These are phyloP conservation scores for Daphne laureola DNA, from an alignment of 441 rosid species.

Conservation along the genomic window DNA sequence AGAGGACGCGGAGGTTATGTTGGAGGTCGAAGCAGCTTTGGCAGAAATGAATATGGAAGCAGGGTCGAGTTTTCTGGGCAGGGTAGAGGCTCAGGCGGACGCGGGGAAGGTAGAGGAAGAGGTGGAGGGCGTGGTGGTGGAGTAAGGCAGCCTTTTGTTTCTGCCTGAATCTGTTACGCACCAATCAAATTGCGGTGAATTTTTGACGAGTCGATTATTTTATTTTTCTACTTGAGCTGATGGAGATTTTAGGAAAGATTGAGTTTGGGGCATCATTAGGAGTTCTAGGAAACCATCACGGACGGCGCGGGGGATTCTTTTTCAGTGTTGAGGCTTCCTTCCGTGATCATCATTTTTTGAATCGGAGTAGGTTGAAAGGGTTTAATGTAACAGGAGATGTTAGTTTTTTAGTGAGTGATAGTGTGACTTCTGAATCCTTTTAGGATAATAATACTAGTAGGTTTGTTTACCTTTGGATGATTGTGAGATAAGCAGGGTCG, in stretches of 20 bases:
- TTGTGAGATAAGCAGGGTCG: no score
- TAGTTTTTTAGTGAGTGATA: no score
- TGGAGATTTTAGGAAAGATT: not conserved
- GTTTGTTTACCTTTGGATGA: no score
- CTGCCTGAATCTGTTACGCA: not conserved
- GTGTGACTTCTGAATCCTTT: no score
- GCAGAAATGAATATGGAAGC: constrained; percentile 38
- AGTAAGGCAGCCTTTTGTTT: not conserved
- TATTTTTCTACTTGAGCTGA: not conserved
- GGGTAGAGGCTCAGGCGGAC: constrained; percentile 38
- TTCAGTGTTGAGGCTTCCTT: no score
- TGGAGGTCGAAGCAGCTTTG: constrained; percentile 38
- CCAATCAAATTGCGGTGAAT: not conserved
- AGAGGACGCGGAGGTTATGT: constrained; percentile 39
- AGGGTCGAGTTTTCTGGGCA: constrained; percentile 42
- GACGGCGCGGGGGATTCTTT: no score
- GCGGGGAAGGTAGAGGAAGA: constrained; percentile 50
- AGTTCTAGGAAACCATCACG: no score
- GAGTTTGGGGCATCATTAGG: no score
- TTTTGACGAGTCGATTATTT: not conserved
- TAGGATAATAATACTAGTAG: no score
- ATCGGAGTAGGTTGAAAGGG: no score
- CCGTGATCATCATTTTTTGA: no score
- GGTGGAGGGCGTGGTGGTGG: constrained; percentile 13
- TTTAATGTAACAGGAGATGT: no score